Percentiles rank a stretch among this genome's conserved stretches.
Evolutionary conservation across 768 basidiomycete species (phyloP).

Genomic region (Kondoa malvinella): DNA sequence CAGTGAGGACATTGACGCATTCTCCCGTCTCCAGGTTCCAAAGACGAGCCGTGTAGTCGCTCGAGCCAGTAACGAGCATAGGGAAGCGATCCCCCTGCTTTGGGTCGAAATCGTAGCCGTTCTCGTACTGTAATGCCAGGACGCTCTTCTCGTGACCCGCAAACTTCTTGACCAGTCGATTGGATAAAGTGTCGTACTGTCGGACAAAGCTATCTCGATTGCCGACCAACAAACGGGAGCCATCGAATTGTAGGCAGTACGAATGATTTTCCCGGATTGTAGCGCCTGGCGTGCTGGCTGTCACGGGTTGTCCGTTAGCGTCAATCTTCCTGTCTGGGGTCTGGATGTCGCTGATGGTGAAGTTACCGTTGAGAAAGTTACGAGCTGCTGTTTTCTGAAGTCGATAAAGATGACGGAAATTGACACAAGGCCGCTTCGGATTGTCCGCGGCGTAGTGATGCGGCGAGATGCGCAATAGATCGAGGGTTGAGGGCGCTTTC

Average conservation of each 20-base stretch:
- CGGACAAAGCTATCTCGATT: background rate
- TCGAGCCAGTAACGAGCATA: slow-evolving; percentile 91
- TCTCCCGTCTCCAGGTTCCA: slow-evolving; percentile 92
- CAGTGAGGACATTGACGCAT: background rate
- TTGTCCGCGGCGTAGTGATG: background rate
- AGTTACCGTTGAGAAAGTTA: background rate
- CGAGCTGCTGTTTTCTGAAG: background rate
- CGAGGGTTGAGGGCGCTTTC: background rate
- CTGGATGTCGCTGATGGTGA: background rate
- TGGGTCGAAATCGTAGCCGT: background rate
- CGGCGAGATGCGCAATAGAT: background rate
- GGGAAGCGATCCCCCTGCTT: slow-evolving; percentile 42
- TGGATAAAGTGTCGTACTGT: background rate
- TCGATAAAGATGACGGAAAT: background rate
- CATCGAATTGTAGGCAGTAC: background rate
- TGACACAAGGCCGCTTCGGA: background rate
- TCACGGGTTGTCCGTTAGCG: background rate
- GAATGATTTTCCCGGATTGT: background rate
- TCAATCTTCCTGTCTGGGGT: background rate
- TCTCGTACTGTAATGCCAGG: background rate
- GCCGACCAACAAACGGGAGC: background rate
- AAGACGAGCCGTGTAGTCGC: slow-evolving; percentile 80
- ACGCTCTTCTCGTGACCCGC: background rate
- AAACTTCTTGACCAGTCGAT: background rate
- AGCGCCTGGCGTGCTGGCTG: background rate